Evolutionary conservation across 163 green algal species (phyloP).

Genomic region (Chlamydomonas reinhardtii): DNA sequence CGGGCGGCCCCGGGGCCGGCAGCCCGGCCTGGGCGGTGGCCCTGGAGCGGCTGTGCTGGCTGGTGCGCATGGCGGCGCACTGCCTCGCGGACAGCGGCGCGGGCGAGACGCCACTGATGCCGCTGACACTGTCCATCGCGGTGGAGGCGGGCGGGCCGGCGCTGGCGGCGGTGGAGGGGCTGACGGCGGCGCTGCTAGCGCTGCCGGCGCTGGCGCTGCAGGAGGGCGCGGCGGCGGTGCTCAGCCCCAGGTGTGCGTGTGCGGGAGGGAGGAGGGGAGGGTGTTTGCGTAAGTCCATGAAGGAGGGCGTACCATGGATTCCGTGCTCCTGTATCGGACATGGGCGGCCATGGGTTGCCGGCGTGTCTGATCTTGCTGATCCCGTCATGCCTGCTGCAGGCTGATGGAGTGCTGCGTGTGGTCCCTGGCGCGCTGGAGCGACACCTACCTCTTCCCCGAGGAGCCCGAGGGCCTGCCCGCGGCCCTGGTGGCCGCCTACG

Average conservation of each 20-base stretch:
- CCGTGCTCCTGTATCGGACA: no score
- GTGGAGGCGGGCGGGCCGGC: not conserved
- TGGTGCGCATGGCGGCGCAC: constrained; percentile 71
- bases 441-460: constrained; percentile 86
- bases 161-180: constrained; percentile 30
- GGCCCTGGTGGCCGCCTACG: constrained; percentile 26
- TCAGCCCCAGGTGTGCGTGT: constrained; percentile 19
- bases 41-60: constrained; percentile 81
- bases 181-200: constrained; percentile 55
- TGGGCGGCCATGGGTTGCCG: no score
- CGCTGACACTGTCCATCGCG: constrained; percentile 45
- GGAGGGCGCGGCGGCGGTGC: constrained; percentile 29
- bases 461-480: constrained; percentile 58
- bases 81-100: constrained; percentile 75
- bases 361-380: no score
- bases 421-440: constrained; percentile 71
- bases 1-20: not conserved
- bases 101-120: constrained; percentile 53
- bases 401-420: constrained; percentile 75
- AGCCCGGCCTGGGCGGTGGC: constrained; percentile 52
- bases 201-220: constrained; percentile 55
- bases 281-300: not conserved
- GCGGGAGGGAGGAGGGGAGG: not conserved
- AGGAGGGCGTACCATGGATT: no score
- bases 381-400: constrained; percentile 34